These are phyloP conservation scores for Silene vulgaris DNA, from an alignment of 179 eudicot species.

Conservation along the genomic window DNA sequence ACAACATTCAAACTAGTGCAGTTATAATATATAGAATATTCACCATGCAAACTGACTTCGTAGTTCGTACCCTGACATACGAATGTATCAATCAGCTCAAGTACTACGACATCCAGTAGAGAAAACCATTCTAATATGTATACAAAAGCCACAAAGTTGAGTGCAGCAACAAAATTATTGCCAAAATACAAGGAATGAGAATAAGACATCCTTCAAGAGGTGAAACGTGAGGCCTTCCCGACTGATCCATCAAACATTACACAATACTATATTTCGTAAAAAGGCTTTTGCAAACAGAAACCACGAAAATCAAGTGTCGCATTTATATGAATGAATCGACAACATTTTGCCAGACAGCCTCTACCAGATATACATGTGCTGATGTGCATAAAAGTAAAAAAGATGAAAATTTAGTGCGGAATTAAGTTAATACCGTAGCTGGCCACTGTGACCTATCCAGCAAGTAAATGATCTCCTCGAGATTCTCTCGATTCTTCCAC, in stretches of 20 bases:
- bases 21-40: background rate
- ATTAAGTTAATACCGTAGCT: conserved; percentile 37
- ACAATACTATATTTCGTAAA: too few relatives aligned
- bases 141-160: background rate
- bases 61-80: background rate
- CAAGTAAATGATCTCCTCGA: conserved; percentile 75
- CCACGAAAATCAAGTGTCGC: background rate
- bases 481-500: conserved; percentile 95
- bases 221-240: too few relatives aligned
- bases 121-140: too few relatives aligned
- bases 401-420: background rate
- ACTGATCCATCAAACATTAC: too few relatives aligned
- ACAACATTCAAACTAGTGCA: background rate
- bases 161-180: background rate
- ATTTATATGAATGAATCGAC: too few relatives aligned
- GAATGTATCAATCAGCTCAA: background rate
- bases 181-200: too few relatives aligned
- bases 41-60: background rate
- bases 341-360: background rate
- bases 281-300: background rate
- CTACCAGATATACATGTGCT: background rate
- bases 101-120: background rate
- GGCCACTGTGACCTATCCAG: conserved; percentile 74
- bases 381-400: background rate
- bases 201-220: too few relatives aligned